Conservation (phyloP, 2,329 filamentous ascomycete species). For the Alternaria gansuensis region DNA sequence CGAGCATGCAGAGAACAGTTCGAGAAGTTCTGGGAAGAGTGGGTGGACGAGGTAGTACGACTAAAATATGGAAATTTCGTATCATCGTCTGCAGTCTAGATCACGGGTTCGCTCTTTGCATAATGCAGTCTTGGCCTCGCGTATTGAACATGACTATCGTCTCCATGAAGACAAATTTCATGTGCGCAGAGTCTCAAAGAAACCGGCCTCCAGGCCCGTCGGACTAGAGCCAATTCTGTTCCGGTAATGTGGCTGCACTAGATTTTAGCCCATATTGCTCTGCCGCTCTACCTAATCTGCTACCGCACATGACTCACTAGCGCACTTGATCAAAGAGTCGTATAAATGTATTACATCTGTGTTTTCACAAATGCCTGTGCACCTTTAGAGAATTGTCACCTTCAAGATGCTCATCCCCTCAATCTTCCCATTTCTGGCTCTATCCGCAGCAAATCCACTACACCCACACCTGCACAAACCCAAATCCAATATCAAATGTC, state of each 20-base stretch:
- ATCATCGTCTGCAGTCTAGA: neutral
- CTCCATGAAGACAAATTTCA: neutral
- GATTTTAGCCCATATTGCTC: neutral
- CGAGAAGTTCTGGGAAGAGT: neutral
- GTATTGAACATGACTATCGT: neutral
- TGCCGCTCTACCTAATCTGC: slow-evolving; percentile 1
- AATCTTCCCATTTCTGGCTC: neutral
- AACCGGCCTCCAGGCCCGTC: neutral
- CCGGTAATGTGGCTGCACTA: slow-evolving; percentile 1
- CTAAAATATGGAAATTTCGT: neutral
- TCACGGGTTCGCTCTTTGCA: neutral
- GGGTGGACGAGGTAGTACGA: neutral
- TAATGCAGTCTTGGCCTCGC: neutral
- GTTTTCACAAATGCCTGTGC: no score
- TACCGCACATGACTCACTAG: neutral
- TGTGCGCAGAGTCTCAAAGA: neutral
- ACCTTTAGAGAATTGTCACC: neutral
- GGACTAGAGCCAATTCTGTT: neutral
- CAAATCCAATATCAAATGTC: slow-evolving; percentile 29
- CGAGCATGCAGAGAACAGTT: neutral
- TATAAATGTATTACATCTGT: neutral
- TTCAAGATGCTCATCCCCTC: neutral
- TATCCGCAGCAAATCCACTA: neutral
- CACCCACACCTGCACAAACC: neutral
- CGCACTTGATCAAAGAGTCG: neutral